These are phyloP conservation scores for Rhizophora mangle DNA, from an alignment of 345 rosid species.

Conservation along the genomic window DNA sequence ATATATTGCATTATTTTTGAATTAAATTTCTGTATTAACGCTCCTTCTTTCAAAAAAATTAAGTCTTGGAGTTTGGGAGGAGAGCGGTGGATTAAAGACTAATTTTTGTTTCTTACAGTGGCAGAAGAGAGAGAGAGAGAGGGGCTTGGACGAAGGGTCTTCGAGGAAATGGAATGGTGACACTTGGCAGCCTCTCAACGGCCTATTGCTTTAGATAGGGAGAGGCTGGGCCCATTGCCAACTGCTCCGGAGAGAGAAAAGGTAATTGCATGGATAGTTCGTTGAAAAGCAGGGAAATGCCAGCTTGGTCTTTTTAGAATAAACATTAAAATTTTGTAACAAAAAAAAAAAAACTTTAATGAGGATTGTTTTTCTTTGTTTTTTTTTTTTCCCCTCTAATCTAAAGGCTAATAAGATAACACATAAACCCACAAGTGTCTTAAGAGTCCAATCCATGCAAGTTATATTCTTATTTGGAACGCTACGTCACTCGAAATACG, in stretches of 20 bases:
- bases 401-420: neutral
- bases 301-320: neutral
- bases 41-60: too few relatives aligned
- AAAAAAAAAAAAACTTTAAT: neutral
- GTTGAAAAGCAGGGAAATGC: slow-evolving; percentile 8
- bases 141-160: slow-evolving; percentile 8
- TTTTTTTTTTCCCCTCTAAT: too few relatives aligned
- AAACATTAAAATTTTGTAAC: neutral
- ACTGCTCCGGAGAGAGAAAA: slow-evolving; percentile 33
- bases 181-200: slow-evolving; percentile 38
- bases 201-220: slow-evolving; percentile 4
- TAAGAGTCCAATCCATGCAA: slow-evolving; percentile 28
- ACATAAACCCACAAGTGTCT: slow-evolving; percentile 3
- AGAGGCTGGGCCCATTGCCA: slow-evolving; percentile 19
- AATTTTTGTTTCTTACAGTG: slow-evolving; percentile 8
- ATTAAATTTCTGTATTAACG: too few relatives aligned
- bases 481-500: slow-evolving; percentile 60
- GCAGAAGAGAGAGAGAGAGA: neutral
- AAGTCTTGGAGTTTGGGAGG: too few relatives aligned
- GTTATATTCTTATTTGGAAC: slow-evolving; percentile 40
- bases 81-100: too few relatives aligned
- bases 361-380: neutral
- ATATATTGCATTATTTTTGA: too few relatives aligned
- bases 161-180: slow-evolving; percentile 36
- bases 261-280: neutral